phyloP scores from a whole-genome alignment of 495 filamentous ascomycete genomes.

The Cetradonia linearis region DNA sequence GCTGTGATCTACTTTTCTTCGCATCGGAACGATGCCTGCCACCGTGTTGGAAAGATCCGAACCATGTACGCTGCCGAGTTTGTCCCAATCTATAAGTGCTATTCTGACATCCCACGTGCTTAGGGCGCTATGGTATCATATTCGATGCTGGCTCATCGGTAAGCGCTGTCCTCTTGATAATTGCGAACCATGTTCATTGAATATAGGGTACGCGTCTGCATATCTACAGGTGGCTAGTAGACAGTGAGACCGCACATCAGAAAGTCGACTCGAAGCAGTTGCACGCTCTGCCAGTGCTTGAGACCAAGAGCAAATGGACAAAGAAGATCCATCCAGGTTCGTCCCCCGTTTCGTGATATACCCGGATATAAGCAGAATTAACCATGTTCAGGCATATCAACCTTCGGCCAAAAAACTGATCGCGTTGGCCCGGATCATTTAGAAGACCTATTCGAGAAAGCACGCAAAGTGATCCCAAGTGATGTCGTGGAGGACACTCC shows the following conservation, averaged over 20 bases:
- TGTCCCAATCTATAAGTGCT: background rate
- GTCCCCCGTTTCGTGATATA: background rate
- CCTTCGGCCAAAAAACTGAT: constrained; percentile 67
- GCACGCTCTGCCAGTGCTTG: constrained; percentile 62
- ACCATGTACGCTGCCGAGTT: constrained; percentile 1
- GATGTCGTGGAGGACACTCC: constrained; percentile 75
- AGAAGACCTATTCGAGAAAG: constrained; percentile 67
- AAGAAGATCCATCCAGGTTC: constrained; percentile 83
- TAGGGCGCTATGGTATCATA: constrained; percentile 53
- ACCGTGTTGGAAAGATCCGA: constrained; percentile 4
- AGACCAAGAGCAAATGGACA: constrained; percentile 78
- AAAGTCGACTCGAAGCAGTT: constrained; percentile 50
- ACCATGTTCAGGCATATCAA: constrained; percentile 57
- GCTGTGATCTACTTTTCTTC: background rate
- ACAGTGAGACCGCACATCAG: constrained; percentile 56
- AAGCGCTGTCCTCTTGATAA: constrained; percentile 18
- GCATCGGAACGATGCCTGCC: constrained; percentile 9
- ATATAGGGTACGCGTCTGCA: constrained; percentile 76
- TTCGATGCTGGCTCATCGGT: constrained; percentile 62
- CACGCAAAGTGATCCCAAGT: constrained; percentile 67
- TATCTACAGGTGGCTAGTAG: constrained; percentile 85
- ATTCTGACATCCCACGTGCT: background rate
- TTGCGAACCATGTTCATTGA: constrained; percentile 7
- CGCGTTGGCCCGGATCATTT: constrained; percentile 75
- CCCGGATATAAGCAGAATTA: background rate